These are phyloP conservation scores for Flaveria bidentis DNA, from an alignment of 129 eudicot species.

Conservation along the genomic window DNA sequence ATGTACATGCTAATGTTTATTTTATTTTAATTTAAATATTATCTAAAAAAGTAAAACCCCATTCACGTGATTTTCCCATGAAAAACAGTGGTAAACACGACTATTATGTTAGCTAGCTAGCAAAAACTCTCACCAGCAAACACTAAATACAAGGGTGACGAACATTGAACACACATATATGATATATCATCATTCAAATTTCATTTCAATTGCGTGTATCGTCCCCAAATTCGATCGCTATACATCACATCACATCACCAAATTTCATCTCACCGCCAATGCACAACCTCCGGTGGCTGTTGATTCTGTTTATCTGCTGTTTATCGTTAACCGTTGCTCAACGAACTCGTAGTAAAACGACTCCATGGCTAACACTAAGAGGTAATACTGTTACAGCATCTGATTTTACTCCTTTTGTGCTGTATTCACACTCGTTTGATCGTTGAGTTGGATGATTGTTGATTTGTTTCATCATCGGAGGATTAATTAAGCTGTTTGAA, in stretches of 20 bases:
- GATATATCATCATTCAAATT: too few species aligned
- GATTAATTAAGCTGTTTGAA: neutral
- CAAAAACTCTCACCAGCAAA: too few species aligned
- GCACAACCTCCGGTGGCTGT: slow-evolving; percentile 32
- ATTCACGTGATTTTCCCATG: too few species aligned
- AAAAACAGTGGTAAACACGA: too few species aligned
- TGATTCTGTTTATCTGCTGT: slow-evolving; percentile 25
- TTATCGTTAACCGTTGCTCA: slow-evolving; percentile 27
- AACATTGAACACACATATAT: neutral
- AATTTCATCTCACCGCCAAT: slow-evolving; percentile 22
- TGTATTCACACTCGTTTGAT: neutral
- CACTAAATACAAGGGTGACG: neutral
- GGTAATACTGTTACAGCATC: slow-evolving; percentile 12
- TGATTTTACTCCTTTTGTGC: slow-evolving; percentile 1
- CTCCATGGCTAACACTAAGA: slow-evolving; percentile 30
- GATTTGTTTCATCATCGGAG: neutral
- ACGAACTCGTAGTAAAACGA: slow-evolving; percentile 25
- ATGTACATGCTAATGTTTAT: too few species aligned
- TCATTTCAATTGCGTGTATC: neutral
- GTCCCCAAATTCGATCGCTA: neutral
- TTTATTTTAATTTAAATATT: too few species aligned
- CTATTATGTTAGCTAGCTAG: too few species aligned
- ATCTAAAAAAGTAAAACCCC: too few species aligned
- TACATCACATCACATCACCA: slow-evolving; percentile 1
- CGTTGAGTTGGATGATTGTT: neutral